Evolutionary conservation across 306 rosid species (phyloP).

Genomic region (cucumber (Cucumis sativus)): DNA sequence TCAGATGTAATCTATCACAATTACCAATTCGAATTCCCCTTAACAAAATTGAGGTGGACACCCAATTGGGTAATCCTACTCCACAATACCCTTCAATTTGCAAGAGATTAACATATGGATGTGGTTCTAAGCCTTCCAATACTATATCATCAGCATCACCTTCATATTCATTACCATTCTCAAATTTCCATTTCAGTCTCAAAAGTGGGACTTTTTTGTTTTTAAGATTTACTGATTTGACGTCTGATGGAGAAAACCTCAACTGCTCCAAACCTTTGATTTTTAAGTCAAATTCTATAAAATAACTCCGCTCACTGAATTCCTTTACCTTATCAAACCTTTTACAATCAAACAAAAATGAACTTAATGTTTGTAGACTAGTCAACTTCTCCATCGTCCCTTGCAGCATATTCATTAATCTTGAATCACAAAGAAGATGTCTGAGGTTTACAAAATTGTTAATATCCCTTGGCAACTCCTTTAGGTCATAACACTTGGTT

Average conservation of each 20-base stretch:
- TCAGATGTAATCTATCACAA: background rate
- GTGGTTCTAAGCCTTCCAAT: background rate
- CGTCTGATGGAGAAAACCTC: background rate
- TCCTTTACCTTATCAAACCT: background rate
- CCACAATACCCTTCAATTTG: background rate
- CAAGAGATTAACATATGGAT: background rate
- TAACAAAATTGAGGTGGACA: background rate
- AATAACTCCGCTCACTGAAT: background rate
- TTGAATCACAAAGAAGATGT: background rate
- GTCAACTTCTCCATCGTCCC: background rate
- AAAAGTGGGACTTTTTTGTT: background rate
- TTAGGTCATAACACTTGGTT: accelerated
- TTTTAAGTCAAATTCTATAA: background rate
- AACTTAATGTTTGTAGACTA: background rate
- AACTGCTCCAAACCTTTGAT: background rate
- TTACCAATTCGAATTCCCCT: background rate
- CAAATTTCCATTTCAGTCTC: background rate
- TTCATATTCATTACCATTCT: background rate
- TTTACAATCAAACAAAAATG: background rate
- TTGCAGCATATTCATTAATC: background rate
- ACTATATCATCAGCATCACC: background rate
- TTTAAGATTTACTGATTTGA: background rate
- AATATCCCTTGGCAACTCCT: background rate
- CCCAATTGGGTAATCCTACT: background rate
- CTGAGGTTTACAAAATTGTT: background rate